Evolutionary conservation across 805 yeast genomes (phyloP).

Genomic region (Nadsonia fulvescens): DNA sequence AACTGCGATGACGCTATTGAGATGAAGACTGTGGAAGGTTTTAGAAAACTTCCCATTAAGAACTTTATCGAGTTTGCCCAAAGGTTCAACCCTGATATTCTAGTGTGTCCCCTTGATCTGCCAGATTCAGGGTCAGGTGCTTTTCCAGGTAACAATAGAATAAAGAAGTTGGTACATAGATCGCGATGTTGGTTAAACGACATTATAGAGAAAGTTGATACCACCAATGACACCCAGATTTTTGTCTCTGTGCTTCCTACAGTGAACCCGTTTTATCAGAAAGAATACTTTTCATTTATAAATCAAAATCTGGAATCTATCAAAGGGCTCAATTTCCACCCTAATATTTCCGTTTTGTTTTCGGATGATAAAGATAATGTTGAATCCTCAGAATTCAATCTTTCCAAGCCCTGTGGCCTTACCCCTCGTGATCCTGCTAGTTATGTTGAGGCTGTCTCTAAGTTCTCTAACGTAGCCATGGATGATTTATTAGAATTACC

Average conservation of each 20-base stretch:
- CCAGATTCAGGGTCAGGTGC: slow-evolving; percentile 16
- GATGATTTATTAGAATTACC: too few species aligned
- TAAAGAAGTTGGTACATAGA: slow-evolving; percentile 19
- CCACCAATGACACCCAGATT: slow-evolving; percentile 7
- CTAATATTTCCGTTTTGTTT: too few species aligned
- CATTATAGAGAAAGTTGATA: slow-evolving; percentile 7
- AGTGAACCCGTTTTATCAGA: slow-evolving; percentile 11
- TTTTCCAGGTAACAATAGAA: slow-evolving; percentile 20
- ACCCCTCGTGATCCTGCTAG: too few species aligned
- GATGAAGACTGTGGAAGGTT: slow-evolving; percentile 22
- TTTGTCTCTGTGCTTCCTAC: slow-evolving; percentile 19
- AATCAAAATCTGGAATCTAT: slow-evolving; percentile 6
- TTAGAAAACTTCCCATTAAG: slow-evolving; percentile 13
- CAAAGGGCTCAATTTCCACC: slow-evolving; percentile 10
- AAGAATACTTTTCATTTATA: slow-evolving; percentile 10
- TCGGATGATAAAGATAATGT: too few species aligned
- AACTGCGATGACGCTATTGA: slow-evolving; percentile 17
- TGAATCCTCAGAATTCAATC: too few species aligned
- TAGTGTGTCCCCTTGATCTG: slow-evolving; percentile 19
- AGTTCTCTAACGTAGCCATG: too few species aligned
- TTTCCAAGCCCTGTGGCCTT: too few species aligned
- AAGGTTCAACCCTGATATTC: slow-evolving; percentile 16
- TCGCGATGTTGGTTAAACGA: slow-evolving; percentile 18
- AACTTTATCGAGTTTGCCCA: slow-evolving; percentile 10
- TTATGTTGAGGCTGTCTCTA: too few species aligned